Base-by-base conservation (phyloP, 257 asterid genomes). In the Plantago ovata region DNA sequence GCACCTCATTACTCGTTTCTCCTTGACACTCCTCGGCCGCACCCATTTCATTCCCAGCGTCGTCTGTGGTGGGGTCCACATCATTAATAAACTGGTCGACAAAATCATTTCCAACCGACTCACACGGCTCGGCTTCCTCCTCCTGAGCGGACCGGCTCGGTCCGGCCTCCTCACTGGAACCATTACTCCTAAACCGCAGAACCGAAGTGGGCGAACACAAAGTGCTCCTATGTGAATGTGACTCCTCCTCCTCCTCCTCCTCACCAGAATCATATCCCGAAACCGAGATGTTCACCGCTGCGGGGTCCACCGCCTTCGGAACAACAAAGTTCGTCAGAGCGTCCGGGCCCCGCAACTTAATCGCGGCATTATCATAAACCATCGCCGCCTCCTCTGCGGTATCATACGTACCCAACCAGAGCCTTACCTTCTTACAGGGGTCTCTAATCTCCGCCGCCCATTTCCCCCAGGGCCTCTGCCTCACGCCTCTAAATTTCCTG, bases 361-460 rank as follows among this genome's bases (percentile, higher is more conserved):
- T 75, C 8, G 95, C 95, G 9, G 95, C 95, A 49, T 65, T 82
- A 36, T 85, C 95, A 18, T 85, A 85, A 3, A 83, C 95, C 88
- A 78, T 80, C 0, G 95, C 95, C 0, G 95, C 95, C 60, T 82
- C 95, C 43, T 82, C 91, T 6, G 95, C 95, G 1, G 95, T 85
- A 6, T 82, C 77, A 13, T 76, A 85, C 0, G 95, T 85, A 1
- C 95, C 95, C 58, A 85, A 48, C 95, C 95, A 85, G 0, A 85
- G 72, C 70, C 95, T 43, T 2, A 61, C 58, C 23, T 64, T 74
- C n/a, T 64, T 72, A 0, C 48, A 23, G 0, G 95, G 95, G 79
- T 85, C 95, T 11, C 95, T 70, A 2, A 85, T 85, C 42, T 85
- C 95, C 0, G 95, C 92, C 0, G 95, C 95, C 88, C 88, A 85